These are phyloP conservation scores for Ceriops zippeliana DNA, from an alignment of 345 rosid species.

Conservation along the genomic window DNA sequence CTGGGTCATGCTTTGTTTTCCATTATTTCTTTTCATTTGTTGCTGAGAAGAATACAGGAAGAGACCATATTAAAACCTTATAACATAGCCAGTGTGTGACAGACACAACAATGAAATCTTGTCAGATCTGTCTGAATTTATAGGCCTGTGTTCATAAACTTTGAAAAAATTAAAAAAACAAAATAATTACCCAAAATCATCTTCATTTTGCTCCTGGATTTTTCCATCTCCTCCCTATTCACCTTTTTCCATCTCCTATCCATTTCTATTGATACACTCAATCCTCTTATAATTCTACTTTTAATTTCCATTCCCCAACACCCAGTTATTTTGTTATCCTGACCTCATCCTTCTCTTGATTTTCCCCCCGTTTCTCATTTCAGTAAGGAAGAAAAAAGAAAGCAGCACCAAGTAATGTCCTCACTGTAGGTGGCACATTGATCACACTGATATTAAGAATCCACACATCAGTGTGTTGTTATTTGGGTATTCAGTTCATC, in stretches of 20 bases:
- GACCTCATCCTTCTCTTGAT: too few relatives aligned
- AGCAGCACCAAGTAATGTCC: too few relatives aligned
- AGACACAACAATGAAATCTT: conserved; percentile 7
- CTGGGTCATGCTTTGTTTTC: conserved; percentile 38
- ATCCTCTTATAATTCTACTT: too few relatives aligned
- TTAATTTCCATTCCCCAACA: background rate
- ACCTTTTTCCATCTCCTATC: too few relatives aligned
- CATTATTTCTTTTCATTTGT: conserved; percentile 41
- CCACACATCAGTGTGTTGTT: too few relatives aligned
- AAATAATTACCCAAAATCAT: background rate
- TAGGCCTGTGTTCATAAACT: background rate
- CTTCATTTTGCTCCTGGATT: background rate
- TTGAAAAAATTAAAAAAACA: background rate
- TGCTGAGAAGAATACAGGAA: conserved; percentile 26
- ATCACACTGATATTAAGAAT: too few relatives aligned
- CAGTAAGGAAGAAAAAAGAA: background rate
- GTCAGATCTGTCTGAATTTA: conserved; percentile 4
- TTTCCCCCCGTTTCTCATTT: background rate
- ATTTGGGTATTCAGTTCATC: too few relatives aligned
- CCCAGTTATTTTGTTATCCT: too few relatives aligned
- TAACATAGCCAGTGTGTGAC: conserved; percentile 1
- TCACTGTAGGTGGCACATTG: too few relatives aligned
- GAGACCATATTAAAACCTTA: conserved; percentile 19
- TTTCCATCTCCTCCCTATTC: background rate
- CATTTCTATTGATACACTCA: too few relatives aligned